phyloP scores from a whole-genome alignment of 73 alveolate genomes.

The Paramecium pentaurelia region DNA sequence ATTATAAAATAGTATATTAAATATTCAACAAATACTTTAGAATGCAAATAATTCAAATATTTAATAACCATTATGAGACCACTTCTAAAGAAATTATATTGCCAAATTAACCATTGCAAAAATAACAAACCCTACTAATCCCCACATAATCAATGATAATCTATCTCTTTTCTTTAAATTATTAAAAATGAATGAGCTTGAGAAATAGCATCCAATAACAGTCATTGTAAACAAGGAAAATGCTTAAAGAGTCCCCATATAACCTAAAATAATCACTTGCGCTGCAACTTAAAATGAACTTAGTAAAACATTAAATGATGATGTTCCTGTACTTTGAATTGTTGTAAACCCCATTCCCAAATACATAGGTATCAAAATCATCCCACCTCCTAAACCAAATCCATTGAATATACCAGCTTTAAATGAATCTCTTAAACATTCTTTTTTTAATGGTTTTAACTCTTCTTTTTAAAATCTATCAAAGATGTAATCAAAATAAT shows the following conservation, averaged over 20 bases:
- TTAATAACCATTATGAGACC: constrained; percentile 21
- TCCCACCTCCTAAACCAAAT: constrained; percentile 41
- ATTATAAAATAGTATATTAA: not conserved
- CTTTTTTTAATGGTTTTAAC: not conserved
- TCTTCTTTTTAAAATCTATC: constrained; percentile 11
- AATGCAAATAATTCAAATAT: not conserved
- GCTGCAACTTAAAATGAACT: not conserved
- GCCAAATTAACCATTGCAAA: constrained; percentile 36
- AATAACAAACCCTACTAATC: not conserved
- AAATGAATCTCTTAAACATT: not conserved
- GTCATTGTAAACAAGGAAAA: not conserved
- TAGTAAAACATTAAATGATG: not conserved
- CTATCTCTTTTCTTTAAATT: constrained; percentile 14
- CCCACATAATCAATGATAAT: constrained; percentile 17
- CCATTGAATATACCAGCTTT: constrained; percentile 41
- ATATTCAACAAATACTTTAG: constrained; percentile 9
- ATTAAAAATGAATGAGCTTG: not conserved
- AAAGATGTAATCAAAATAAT: not conserved
- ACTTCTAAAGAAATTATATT: not conserved
- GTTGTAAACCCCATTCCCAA: constrained; percentile 11
- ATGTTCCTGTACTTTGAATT: not conserved
- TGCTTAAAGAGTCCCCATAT: not conserved
- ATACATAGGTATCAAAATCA: constrained; percentile 7
- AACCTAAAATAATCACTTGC: not conserved
- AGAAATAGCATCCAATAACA: not conserved